These are phyloP conservation scores for Auriculariales sp. DNA, from an alignment of 768 basidiomycete species.

Conservation along the genomic window DNA sequence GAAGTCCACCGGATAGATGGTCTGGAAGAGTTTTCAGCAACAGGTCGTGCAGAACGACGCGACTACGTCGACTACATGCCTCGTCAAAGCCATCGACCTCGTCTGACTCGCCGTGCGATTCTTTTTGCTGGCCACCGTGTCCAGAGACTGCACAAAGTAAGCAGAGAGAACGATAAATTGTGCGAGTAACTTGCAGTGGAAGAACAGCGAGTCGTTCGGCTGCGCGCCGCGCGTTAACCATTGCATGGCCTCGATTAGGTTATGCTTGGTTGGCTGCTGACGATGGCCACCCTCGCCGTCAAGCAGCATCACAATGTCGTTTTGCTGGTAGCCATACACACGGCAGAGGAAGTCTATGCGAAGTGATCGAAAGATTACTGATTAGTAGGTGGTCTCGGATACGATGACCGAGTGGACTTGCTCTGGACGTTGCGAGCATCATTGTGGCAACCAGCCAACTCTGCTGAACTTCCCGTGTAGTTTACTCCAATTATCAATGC, in stretches of 20 bases:
- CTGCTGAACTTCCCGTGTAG: too few species aligned
- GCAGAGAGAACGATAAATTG: too few species aligned
- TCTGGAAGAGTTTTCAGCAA: conserved; percentile 24
- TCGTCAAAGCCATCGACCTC: conserved; percentile 53
- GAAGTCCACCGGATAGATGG: conserved; percentile 75
- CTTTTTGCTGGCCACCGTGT: conserved; percentile 84
- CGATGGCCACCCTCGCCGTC: conserved; percentile 56
- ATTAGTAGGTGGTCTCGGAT: too few species aligned
- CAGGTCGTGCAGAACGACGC: not conserved
- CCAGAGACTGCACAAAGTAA: conserved; percentile 91
- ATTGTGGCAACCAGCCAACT: conserved; percentile 79
- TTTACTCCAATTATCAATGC: conserved; percentile 96
- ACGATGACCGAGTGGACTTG: too few species aligned
- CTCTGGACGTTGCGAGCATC: conserved; percentile 67
- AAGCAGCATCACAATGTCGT: conserved; percentile 77
- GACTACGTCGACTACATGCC: conserved; percentile 1
- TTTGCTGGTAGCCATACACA: conserved; percentile 50
- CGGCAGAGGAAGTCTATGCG: too few species aligned
- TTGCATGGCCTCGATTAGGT: conserved; percentile 76
- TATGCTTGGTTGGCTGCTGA: conserved; percentile 57
- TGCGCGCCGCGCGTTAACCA: conserved; percentile 79
- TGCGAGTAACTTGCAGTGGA: conserved; percentile 57
- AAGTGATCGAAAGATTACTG: too few species aligned
- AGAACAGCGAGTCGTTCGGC: conserved; percentile 81
- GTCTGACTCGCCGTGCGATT: conserved; percentile 67